Percentiles rank a stretch among this genome's conserved stretches.
phyloP scores from a whole-genome alignment of 2,329 filamentous ascomycete species.

The Fonsecaea monophora region DNA sequence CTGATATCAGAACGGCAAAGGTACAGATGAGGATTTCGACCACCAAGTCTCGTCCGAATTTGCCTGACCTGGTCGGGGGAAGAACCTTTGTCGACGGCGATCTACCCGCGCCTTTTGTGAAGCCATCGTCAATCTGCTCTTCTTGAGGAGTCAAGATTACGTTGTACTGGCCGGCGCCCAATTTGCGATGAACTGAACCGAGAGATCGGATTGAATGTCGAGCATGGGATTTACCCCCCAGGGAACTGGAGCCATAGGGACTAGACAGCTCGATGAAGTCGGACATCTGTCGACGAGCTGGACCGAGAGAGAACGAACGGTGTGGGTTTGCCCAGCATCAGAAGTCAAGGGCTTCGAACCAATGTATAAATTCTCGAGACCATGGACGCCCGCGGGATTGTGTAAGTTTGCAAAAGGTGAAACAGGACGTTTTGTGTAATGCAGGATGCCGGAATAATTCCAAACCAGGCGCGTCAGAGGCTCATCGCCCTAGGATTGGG shows the following conservation, averaged over 20 bases:
- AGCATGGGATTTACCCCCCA: conserved; percentile 1
- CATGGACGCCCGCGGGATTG: not conserved
- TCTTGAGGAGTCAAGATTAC: conserved; percentile 21
- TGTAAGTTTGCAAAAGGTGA: not conserved
- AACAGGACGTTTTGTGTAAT: not conserved
- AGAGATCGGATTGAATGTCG: conserved; percentile 11
- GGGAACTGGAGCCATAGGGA: conserved; percentile 18
- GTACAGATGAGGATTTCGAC: conserved; percentile 27
- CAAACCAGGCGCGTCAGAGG: not conserved
- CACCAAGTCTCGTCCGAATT: conserved; percentile 29
- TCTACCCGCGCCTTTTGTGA: not conserved
- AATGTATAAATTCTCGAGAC: not conserved
- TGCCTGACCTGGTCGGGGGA: conserved; percentile 20
- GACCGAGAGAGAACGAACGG: not conserved
- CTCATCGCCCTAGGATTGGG: not conserved
- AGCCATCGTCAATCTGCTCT: conserved; percentile 5
- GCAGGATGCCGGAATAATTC: not conserved
- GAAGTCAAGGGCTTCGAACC: not conserved
- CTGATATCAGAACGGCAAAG: conserved; percentile 21
- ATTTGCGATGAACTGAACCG: conserved; percentile 16
- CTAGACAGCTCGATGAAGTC: conserved; percentile 25
- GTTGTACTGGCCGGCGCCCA: conserved; percentile 22
- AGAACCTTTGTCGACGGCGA: conserved; percentile 6
- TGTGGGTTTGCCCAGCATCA: not conserved
- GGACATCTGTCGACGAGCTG: conserved; percentile 1